A percentile compares a stretch with the other conserved stretches of the same genome.
Conservation (phyloP, 257 asterid species). For the Asclepias syriaca region DNA sequence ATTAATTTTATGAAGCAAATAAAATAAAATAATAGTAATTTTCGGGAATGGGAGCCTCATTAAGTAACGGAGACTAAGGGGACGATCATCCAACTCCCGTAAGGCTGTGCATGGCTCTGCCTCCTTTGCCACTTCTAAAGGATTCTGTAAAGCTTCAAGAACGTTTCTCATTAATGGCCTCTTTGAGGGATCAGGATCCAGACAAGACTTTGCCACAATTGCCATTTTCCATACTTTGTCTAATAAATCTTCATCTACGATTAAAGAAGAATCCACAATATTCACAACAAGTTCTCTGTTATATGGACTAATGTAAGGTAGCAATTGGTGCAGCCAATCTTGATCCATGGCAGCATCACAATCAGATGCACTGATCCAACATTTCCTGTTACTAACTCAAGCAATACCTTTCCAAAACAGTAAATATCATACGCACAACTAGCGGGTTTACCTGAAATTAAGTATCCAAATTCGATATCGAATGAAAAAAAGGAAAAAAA, state of each 20-base stretch:
- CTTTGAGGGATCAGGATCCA: not conserved
- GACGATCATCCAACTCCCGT: too few relatives aligned
- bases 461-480: too few relatives aligned
- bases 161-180: not conserved
- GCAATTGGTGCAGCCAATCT: not conserved
- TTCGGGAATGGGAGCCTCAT: too few relatives aligned
- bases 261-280: not conserved
- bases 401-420: constrained; percentile 18
- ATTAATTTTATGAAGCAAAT: too few relatives aligned
- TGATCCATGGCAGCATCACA: not conserved
- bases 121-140: not conserved
- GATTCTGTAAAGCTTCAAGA: not conserved
- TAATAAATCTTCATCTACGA: not conserved
- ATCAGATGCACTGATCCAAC: not conserved
- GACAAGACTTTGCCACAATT: not conserved
- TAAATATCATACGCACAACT: constrained; percentile 15
- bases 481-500: too few relatives aligned
- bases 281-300: not conserved
- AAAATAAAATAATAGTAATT: too few relatives aligned
- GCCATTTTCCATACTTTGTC: not conserved
- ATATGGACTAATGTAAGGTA: too few relatives aligned
- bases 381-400: constrained; percentile 2
- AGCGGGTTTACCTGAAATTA: not conserved
- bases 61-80: too few relatives aligned
- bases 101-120: too few relatives aligned